phyloP scores from a whole-genome alignment of 345 rosid species.

The Populus deltoides region DNA sequence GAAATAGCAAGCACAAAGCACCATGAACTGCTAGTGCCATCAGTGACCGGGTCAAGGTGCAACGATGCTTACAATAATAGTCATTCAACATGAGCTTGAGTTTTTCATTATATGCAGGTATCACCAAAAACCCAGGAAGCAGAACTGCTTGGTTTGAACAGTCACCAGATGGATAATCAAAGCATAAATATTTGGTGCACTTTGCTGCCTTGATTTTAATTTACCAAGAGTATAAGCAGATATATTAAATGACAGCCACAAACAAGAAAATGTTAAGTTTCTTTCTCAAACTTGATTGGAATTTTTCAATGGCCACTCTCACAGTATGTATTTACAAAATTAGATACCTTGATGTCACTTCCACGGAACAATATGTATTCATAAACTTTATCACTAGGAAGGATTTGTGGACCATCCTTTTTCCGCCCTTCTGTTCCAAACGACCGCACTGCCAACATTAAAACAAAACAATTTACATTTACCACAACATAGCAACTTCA shows the following conservation, averaged over 20 bases:
- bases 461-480: background rate
- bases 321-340: background rate
- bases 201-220: background rate
- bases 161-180: background rate
- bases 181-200: background rate
- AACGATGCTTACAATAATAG: background rate
- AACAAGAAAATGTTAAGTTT: background rate
- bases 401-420: slow-evolving; percentile 62
- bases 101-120: background rate
- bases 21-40: background rate
- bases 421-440: slow-evolving; percentile 79
- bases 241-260: background rate
- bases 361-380: slow-evolving; percentile 70
- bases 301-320: background rate
- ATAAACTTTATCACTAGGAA: slow-evolving; percentile 57
- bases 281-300: background rate
- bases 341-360: slow-evolving; percentile 58
- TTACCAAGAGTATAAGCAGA: background rate
- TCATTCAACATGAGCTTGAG: background rate
- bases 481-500: background rate
- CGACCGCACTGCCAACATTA: slow-evolving; percentile 50
- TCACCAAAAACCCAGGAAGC: background rate
- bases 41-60: background rate
- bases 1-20: background rate
- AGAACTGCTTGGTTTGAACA: background rate